Evolutionary conservation across 2,329 filamentous ascomycete species (phyloP).

Genomic region (Aureobasidium sp.): DNA sequence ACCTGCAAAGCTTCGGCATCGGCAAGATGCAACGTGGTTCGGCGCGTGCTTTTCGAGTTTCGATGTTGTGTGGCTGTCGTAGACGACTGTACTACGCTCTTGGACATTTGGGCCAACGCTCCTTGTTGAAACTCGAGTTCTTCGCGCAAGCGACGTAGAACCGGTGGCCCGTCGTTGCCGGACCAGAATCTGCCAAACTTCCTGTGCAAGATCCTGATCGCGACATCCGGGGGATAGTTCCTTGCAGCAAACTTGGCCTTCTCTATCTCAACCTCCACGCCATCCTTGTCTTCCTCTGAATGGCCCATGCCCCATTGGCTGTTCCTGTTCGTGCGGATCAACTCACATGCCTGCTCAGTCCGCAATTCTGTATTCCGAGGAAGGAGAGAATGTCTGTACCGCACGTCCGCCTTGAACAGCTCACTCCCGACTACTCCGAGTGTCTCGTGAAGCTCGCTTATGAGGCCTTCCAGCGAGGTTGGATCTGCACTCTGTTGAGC

Average conservation of each 20-base stretch:
- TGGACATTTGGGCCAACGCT: not conserved
- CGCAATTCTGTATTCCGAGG: conserved; percentile 27
- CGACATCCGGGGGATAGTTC: conserved; percentile 12
- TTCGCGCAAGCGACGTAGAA: not conserved
- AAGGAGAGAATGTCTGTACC: conserved; percentile 30
- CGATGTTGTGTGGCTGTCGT: not conserved
- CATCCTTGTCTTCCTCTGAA: not conserved
- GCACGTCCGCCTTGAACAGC: conserved; percentile 22
- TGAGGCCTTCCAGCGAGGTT: not conserved
- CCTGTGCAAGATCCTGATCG: conserved; percentile 4
- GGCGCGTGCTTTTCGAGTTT: not conserved
- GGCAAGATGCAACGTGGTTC: not conserved
- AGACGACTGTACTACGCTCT: not conserved
- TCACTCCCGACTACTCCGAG: not conserved
- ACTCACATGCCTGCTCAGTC: conserved; percentile 24
- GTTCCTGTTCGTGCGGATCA: conserved; percentile 26
- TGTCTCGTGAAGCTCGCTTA: not conserved
- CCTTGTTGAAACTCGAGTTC: conserved; percentile 11
- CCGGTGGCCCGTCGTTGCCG: conserved; percentile 1
- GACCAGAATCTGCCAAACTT: conserved; percentile 11
- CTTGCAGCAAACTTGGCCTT: conserved; percentile 13
- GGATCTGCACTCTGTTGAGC: not conserved
- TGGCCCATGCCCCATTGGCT: conserved; percentile 28
- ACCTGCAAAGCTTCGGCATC: conserved; percentile 1
- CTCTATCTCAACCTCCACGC: not conserved